These are phyloP conservation scores for Eucalyptus cladocalyx DNA, from an alignment of 345 rosid species.

Conservation along the genomic window DNA sequence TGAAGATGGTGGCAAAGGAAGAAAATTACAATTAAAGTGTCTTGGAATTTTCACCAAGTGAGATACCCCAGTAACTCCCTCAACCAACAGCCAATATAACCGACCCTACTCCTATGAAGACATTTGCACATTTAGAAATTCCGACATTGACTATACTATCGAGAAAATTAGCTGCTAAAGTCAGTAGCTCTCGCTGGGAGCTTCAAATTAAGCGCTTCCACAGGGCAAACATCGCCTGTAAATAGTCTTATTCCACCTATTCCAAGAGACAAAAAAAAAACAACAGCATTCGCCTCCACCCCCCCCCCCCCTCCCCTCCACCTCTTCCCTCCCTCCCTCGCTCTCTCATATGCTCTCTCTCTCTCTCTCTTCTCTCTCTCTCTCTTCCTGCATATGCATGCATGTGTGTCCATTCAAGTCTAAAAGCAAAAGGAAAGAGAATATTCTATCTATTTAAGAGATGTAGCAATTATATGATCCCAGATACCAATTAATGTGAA, in stretches of 20 bases:
- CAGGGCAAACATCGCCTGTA: neutral
- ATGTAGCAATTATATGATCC: neutral
- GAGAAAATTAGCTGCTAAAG: neutral
- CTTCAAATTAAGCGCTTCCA: neutral
- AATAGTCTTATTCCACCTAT: neutral
- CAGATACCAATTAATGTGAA: neutral
- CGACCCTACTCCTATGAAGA: neutral
- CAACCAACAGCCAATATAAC: neutral
- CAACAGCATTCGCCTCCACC: neutral
- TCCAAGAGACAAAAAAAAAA: neutral
- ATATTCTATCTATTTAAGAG: neutral
- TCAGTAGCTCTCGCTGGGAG: neutral
- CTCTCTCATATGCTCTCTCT: rapidly evolving
- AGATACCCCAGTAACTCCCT: neutral
- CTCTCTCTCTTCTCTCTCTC: too few relatives aligned
- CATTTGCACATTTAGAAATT: neutral
- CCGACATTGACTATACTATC: neutral
- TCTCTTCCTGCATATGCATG: neutral
- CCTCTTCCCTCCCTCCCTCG: neutral
- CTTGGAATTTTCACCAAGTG: neutral
- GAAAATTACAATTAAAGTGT: neutral
- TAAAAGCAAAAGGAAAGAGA: neutral
- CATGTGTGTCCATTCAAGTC: neutral
- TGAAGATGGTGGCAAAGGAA: neutral
- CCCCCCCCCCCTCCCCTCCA: too few relatives aligned